Percentiles rank a stretch among this genome's conserved stretches.
Evolutionary conservation across 768 basidiomycete species (phyloP).

Genomic region (Butyriboletus loyo): DNA sequence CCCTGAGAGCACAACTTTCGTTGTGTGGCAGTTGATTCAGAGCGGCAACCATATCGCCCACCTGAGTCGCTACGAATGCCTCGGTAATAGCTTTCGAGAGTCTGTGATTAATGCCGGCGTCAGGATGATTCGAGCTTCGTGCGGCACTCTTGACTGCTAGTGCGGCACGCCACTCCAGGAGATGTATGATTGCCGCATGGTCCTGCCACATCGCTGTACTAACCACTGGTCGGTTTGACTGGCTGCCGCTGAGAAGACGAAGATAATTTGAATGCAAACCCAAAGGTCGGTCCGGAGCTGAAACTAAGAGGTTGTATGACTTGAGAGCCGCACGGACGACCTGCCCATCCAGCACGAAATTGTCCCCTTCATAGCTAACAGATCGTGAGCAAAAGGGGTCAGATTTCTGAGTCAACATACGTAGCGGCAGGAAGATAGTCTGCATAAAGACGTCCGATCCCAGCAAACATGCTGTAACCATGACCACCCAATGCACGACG

Average conservation of each 20-base stretch:
- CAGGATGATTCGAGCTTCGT: conserved; percentile 37
- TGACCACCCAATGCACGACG: conserved; percentile 76
- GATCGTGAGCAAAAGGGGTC: neutral
- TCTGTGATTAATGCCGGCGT: conserved; percentile 55
- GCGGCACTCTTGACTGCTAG: conserved; percentile 44
- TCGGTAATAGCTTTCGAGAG: conserved; percentile 65
- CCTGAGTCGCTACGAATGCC: conserved; percentile 59
- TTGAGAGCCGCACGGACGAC: conserved; percentile 72
- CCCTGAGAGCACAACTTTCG: conserved; percentile 20
- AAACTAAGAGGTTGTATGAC: conserved; percentile 47
- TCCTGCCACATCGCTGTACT: conserved; percentile 36
- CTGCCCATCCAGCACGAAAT: conserved; percentile 73
- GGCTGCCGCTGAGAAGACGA: conserved; percentile 40
- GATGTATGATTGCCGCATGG: conserved; percentile 37
- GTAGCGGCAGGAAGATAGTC: conserved; percentile 65
- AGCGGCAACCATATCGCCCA: conserved; percentile 45
- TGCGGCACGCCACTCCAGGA: conserved; percentile 68
- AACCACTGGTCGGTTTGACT: conserved; percentile 17
- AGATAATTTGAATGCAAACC: conserved; percentile 42
- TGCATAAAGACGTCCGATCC: conserved; percentile 62
- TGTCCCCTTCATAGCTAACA: conserved; percentile 71
- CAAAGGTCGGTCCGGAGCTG: conserved; percentile 3
- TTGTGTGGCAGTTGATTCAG: conserved; percentile 21
- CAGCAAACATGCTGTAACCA: conserved; percentile 68
- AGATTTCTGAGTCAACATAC: conserved; percentile 34